phyloP scores from a whole-genome alignment of 163 green algal species.

The Trebouxia gelatinosa region DNA sequence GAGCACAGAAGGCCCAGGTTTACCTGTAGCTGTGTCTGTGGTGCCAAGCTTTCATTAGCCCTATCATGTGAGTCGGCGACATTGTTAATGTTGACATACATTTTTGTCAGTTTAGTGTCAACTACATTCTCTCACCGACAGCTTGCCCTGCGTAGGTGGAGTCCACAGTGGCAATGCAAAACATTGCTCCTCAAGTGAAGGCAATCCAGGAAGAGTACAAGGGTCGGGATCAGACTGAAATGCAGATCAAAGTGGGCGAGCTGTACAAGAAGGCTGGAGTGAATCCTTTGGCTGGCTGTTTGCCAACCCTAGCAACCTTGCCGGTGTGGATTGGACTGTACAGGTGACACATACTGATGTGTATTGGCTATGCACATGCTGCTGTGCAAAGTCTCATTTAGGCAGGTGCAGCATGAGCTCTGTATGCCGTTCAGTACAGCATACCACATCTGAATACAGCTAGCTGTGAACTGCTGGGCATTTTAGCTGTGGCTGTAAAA shows the following conservation, averaged over 20 bases:
- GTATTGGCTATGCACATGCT: not conserved
- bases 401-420: no score
- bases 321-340: slow-evolving; percentile 94
- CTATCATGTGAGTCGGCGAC: no score
- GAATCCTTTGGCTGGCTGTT: slow-evolving; percentile 92
- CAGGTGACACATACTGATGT: slow-evolving; percentile 31
- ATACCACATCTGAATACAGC: not conserved
- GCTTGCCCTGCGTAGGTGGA: slow-evolving; percentile 70
- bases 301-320: slow-evolving; percentile 87
- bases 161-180: slow-evolving; percentile 88
- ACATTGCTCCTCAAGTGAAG: slow-evolving; percentile 90
- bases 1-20: no score
- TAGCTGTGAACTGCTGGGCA: not conserved
- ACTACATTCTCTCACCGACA: not conserved
- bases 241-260: slow-evolving; percentile 79
- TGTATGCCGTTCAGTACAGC: no score
- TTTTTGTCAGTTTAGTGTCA: not conserved
- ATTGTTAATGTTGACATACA: no score
- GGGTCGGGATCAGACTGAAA: slow-evolving; percentile 33
- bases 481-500: no score
- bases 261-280: slow-evolving; percentile 93
- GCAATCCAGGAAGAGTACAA: slow-evolving; percentile 85
- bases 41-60: no score
- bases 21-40: no score
- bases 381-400: not conserved